Evolutionary conservation across 225 moss, liverwort and hornwort species (phyloP).

Genomic region (Pleurozium schreberi): DNA sequence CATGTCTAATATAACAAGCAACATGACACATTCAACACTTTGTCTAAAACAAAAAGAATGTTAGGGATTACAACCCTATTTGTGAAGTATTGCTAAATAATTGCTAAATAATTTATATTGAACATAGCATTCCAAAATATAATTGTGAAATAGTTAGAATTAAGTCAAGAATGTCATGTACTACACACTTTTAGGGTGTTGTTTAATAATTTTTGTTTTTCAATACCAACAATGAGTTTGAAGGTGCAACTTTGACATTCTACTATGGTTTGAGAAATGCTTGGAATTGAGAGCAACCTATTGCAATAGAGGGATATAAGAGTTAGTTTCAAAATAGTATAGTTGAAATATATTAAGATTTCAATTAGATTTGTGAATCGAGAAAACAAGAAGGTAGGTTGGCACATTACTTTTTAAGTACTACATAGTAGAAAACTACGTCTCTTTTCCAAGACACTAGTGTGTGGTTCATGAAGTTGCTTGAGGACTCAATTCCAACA

Average conservation of each 20-base stretch:
- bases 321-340: background rate
- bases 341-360: background rate
- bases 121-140: too few species aligned
- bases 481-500: fast-evolving
- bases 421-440: too few species aligned
- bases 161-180: background rate
- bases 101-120: too few species aligned
- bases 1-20: too few species aligned
- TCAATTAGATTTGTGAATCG: background rate
- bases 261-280: fast-evolving
- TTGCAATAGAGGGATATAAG: background rate
- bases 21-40: too few species aligned
- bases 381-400: background rate
- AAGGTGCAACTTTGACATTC: background rate
- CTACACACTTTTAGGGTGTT: fast-evolving
- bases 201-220: background rate
- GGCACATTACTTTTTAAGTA: background rate
- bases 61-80: too few species aligned
- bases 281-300: background rate
- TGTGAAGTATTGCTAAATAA: too few species aligned
- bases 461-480: background rate
- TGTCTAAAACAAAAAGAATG: too few species aligned
- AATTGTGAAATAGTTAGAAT: background rate
- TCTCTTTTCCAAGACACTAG: background rate
- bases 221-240: background rate